These are phyloP conservation scores for Acanthamoeba divionensis DNA, from an alignment of 208 protist genomes.

Conservation along the genomic window DNA sequence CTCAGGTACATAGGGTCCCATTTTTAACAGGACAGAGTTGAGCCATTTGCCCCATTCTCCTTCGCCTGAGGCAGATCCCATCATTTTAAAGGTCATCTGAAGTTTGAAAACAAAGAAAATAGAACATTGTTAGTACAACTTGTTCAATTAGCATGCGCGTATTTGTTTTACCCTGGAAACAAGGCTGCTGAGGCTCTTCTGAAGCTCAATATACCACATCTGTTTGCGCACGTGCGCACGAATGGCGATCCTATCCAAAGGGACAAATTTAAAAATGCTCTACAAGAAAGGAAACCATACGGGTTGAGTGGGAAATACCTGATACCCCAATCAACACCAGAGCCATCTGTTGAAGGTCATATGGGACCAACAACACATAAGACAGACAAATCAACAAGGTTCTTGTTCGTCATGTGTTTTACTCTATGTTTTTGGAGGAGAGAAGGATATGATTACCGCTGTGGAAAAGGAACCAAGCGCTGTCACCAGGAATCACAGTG, in stretches of 20 bases:
- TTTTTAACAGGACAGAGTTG: background rate
- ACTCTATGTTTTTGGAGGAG: no score
- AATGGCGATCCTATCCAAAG: no score
- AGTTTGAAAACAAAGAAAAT: no score
- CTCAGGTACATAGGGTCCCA: background rate
- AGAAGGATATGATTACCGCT: no score
- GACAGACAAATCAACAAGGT: no score
- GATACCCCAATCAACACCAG: conserved; percentile 16
- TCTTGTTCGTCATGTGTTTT: no score
- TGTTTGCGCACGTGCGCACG: background rate
- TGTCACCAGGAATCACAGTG: background rate
- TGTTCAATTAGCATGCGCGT: background rate
- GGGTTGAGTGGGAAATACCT: background rate
- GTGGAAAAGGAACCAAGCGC: conserved; percentile 12
- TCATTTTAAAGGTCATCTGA: background rate
- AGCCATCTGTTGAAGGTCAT: background rate
- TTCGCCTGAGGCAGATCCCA: background rate
- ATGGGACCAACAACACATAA: no score
- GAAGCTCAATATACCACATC: background rate
- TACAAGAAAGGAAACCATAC: background rate
- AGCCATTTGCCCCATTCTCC: background rate
- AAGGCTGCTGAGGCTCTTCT: background rate
- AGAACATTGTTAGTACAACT: background rate
- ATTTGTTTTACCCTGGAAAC: background rate
- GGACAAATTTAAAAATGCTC: background rate